A percentile compares a stretch with the other conserved stretches of the same genome.
These are phyloP conservation scores for Phaseolus coccineus DNA, from an alignment of 331 rosid species.

Conservation along the genomic window DNA sequence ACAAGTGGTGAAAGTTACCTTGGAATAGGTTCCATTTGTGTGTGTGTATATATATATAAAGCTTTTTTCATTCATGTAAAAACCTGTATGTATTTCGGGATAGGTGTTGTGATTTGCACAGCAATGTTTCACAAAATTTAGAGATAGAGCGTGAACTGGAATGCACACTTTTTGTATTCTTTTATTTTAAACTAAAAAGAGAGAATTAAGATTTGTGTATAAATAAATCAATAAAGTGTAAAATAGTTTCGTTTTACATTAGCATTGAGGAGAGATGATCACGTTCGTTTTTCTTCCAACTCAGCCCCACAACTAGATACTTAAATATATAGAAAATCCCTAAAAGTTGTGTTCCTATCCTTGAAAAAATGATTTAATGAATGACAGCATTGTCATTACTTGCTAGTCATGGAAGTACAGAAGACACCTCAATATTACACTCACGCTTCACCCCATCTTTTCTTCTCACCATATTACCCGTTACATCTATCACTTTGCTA, in stretches of 20 bases:
- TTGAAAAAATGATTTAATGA: constrained; percentile 32
- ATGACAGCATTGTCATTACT: constrained; percentile 1
- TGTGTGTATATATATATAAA: neutral
- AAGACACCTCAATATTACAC: neutral
- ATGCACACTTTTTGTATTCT: neutral
- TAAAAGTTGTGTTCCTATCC: constrained; percentile 12
- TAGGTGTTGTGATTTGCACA: neutral
- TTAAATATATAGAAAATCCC: constrained; percentile 26
- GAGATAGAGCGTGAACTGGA: neutral
- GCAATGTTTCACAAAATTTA: neutral
- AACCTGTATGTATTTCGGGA: neutral
- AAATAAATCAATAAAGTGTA: neutral
- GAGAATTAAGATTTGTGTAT: neutral
- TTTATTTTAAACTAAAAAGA: neutral
- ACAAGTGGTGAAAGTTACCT: no score
- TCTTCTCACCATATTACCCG: neutral
- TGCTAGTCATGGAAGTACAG: constrained; percentile 25
- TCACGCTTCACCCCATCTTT: neutral
- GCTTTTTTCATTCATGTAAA: neutral
- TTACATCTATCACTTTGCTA: neutral
- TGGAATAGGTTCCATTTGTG: no score
- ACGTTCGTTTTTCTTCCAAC: neutral
- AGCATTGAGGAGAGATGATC: constrained; percentile 18
- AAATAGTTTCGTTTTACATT: constrained; percentile 27
- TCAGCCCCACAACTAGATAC: neutral